Percentiles rank a stretch among this genome's conserved stretches.
Conservation (phyloP, 805 yeast species). For the Saccharomycopsis babjevae region DNA sequence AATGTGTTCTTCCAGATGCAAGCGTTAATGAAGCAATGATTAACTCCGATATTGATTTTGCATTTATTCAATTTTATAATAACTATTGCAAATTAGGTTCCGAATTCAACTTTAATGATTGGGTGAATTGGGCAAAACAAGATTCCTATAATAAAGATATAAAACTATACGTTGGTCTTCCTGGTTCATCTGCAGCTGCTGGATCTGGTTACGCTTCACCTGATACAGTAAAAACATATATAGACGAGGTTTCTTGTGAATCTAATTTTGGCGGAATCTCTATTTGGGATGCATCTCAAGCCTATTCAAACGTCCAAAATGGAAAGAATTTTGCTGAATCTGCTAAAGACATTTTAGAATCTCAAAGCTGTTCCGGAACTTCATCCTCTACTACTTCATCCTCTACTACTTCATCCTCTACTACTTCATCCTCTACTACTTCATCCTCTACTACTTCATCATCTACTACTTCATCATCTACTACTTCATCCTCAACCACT, state of each 20-base stretch:
- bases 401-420: background rate
- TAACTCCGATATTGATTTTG: slow-evolving; percentile 61
- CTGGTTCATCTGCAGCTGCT: slow-evolving; percentile 53
- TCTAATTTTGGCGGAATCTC: slow-evolving; percentile 70
- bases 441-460: background rate
- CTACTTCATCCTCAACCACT: no score
- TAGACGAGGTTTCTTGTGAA: slow-evolving; percentile 18
- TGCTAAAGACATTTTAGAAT: slow-evolving; percentile 17
- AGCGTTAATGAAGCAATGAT: slow-evolving; percentile 48
- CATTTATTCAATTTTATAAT: slow-evolving; percentile 83
- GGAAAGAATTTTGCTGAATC: slow-evolving; percentile 11
- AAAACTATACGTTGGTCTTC: slow-evolving; percentile 65
- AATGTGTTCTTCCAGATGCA: slow-evolving; percentile 81
- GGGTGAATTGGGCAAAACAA: slow-evolving; percentile 53
- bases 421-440: background rate
- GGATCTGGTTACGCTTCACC: slow-evolving; percentile 48
- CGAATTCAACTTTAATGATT: slow-evolving; percentile 63
- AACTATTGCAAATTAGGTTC: slow-evolving; percentile 43
- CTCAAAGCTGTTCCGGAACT: background rate
- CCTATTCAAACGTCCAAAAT: slow-evolving; percentile 26
- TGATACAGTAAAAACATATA: slow-evolving; percentile 27
- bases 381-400: slow-evolving; percentile 1
- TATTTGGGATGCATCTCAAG: slow-evolving; percentile 88
- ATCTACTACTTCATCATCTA: slow-evolving; percentile 3
- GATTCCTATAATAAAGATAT: slow-evolving; percentile 58